Evolutionary conservation across 108 stramenopile species (phyloP).

Genomic region (Chaetoceros tenuissimus): DNA sequence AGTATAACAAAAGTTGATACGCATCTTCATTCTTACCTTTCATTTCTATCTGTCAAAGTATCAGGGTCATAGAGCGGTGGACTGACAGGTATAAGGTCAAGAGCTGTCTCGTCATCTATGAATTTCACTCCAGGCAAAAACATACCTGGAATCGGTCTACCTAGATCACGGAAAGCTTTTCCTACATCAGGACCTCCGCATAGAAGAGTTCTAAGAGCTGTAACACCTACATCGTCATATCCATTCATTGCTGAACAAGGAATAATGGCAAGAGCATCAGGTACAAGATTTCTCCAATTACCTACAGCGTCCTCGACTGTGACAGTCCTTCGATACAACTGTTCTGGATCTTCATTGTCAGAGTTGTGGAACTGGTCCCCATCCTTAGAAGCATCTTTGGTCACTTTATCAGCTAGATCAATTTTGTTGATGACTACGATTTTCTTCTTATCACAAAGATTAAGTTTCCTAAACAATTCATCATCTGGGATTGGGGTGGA

Average conservation of each 20-base stretch:
- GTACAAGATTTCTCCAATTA: constrained; percentile 59
- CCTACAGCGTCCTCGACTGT: constrained; percentile 57
- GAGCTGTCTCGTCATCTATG: constrained; percentile 40
- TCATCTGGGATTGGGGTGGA: constrained; percentile 60
- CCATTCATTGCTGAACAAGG: constrained; percentile 55
- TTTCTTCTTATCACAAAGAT: constrained; percentile 35
- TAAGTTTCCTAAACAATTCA: constrained; percentile 43
- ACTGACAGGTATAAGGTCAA: constrained; percentile 41
- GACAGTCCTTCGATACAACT: constrained; percentile 19
- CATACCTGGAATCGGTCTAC: constrained; percentile 78
- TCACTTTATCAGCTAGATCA: constrained; percentile 48
- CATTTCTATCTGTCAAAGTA: constrained; percentile 69
- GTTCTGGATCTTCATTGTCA: constrained; percentile 12
- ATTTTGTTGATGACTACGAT: constrained; percentile 87
- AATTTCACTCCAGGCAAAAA: constrained; percentile 32
- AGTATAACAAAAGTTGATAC: background rate
- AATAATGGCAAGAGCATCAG: constrained; percentile 68
- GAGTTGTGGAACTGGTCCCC: constrained; percentile 10
- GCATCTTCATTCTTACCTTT: constrained; percentile 21
- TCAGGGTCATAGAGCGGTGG: constrained; percentile 72
- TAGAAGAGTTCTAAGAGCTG: constrained; percentile 45
- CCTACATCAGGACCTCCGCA: constrained; percentile 54
- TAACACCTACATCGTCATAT: constrained; percentile 44
- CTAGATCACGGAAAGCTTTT: constrained; percentile 53
- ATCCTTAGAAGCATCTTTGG: constrained; percentile 11